phyloP scores from a whole-genome alignment of 768 basidiomycete genomes.

The Tulasnella sp. region DNA sequence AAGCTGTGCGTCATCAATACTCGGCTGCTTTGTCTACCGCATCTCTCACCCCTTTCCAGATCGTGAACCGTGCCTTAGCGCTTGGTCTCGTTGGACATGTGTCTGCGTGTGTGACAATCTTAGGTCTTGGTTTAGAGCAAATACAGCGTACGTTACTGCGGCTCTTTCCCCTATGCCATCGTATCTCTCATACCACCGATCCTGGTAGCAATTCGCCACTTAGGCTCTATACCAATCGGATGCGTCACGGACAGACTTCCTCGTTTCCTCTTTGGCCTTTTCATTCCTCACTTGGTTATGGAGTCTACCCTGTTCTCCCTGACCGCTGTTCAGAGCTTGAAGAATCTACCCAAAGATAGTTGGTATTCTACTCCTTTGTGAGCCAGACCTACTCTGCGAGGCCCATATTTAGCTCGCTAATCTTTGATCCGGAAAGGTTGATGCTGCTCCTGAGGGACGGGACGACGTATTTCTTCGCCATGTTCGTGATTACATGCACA shows the following conservation, averaged over 20 bases:
- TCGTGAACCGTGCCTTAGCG: background rate
- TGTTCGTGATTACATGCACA: conserved; percentile 10
- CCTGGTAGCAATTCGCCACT: background rate
- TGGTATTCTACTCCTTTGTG: background rate
- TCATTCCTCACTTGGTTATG: conserved; percentile 10
- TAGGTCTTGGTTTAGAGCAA: conserved; percentile 4
- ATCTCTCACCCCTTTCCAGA: background rate
- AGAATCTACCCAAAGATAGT: background rate
- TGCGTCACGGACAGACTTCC: conserved; percentile 1
- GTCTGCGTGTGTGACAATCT: background rate
- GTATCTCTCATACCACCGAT: background rate
- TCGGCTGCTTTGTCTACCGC: too few species aligned
- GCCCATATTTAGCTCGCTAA: background rate
- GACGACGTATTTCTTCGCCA: conserved; percentile 13
- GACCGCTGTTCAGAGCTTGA: background rate
- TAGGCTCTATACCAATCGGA: background rate
- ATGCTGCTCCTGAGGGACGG: conserved; percentile 5
- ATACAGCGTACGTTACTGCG: background rate
- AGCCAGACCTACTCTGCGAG: background rate
- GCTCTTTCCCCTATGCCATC: background rate
- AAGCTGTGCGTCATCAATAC: background rate
- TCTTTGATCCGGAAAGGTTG: background rate
- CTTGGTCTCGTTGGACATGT: background rate
- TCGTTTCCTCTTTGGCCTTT: background rate
- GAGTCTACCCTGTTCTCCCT: conserved; percentile 9